Conservation (phyloP, 2,329 filamentous ascomycete genomes). For the Aspergillus piperis region DNA sequence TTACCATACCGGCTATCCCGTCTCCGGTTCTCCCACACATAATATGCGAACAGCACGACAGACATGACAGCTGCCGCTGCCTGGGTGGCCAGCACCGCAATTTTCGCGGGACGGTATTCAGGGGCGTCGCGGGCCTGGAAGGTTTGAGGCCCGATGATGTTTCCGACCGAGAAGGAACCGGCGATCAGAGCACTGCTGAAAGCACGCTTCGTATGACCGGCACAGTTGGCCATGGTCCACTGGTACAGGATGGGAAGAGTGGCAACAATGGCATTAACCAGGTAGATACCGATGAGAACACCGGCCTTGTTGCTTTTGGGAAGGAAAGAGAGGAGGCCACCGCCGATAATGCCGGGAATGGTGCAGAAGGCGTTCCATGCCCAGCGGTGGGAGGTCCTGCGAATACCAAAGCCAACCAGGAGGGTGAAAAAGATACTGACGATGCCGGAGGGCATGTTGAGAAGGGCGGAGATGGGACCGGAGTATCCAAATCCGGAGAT, state of each 20-base stretch:
- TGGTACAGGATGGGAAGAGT: constrained; percentile 49
- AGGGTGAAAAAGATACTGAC: constrained; percentile 46
- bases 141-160: constrained; percentile 50
- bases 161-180: constrained; percentile 48
- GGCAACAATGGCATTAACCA: constrained; percentile 48
- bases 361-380: constrained; percentile 47
- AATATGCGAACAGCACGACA: constrained; percentile 31
- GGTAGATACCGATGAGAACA: constrained; percentile 48
- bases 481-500: constrained; percentile 46
- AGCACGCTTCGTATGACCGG: constrained; percentile 54
- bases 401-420: constrained; percentile 43
- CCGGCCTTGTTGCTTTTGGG: constrained; percentile 43
- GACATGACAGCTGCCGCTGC: constrained; percentile 33
- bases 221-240: constrained; percentile 52
- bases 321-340: constrained; percentile 39
- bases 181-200: constrained; percentile 50
- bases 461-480: constrained; percentile 45
- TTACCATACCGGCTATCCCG: constrained; percentile 20
- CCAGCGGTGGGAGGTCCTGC: constrained; percentile 43
- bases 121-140: constrained; percentile 49
- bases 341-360: constrained; percentile 52
- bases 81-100: constrained; percentile 44
- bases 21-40: constrained; percentile 35
- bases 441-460: constrained; percentile 48
- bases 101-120: constrained; percentile 44